Percentiles rank a stretch among this genome's conserved stretches.
These are phyloP conservation scores for Xylaria sp. DNA, from an alignment of 2,329 filamentous ascomycete genomes.

Conservation along the genomic window DNA sequence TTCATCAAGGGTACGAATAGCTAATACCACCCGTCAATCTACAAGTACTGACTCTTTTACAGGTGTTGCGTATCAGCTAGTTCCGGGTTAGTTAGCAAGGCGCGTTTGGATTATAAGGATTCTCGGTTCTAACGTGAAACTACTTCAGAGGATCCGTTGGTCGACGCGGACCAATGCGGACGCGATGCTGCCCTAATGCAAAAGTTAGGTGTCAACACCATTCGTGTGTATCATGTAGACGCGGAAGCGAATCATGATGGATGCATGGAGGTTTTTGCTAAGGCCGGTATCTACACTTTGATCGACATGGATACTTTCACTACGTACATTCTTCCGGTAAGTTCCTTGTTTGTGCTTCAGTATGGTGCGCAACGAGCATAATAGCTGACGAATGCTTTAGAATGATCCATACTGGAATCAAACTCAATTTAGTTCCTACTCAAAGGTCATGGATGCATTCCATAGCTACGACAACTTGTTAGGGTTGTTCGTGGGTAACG, in stretches of 20 bases:
- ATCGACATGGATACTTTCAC: slow-evolving; percentile 83
- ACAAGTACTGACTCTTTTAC: slow-evolving; percentile 29
- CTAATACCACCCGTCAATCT: not conserved
- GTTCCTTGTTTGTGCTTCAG: slow-evolving; percentile 39
- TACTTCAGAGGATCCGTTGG: slow-evolving; percentile 73
- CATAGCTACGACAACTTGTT: slow-evolving; percentile 81
- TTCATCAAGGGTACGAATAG: slow-evolving; percentile 76
- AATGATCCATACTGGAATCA: slow-evolving; percentile 75
- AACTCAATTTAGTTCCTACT: slow-evolving; percentile 74
- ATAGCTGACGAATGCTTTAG: slow-evolving; percentile 50
- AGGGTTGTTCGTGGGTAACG: slow-evolving; percentile 89
- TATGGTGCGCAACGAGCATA: not conserved
- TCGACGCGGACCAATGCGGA: slow-evolving; percentile 78
- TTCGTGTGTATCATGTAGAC: slow-evolving; percentile 90
- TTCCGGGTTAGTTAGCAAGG: slow-evolving; percentile 50
- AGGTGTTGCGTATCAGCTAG: slow-evolving; percentile 79
- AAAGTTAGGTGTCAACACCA: slow-evolving; percentile 81
- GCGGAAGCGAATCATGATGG: slow-evolving; percentile 74
- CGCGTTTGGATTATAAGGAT: not conserved
- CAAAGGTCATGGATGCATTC: slow-evolving; percentile 80
- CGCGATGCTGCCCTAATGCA: slow-evolving; percentile 82
- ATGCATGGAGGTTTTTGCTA: slow-evolving; percentile 83
- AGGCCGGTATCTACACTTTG: slow-evolving; percentile 84
- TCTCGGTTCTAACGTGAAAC: slow-evolving; percentile 24
- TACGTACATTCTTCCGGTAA: slow-evolving; percentile 73